Conservation (phyloP, 169 alveolate genomes). For the Cryptosporidium andersoni region DNA sequence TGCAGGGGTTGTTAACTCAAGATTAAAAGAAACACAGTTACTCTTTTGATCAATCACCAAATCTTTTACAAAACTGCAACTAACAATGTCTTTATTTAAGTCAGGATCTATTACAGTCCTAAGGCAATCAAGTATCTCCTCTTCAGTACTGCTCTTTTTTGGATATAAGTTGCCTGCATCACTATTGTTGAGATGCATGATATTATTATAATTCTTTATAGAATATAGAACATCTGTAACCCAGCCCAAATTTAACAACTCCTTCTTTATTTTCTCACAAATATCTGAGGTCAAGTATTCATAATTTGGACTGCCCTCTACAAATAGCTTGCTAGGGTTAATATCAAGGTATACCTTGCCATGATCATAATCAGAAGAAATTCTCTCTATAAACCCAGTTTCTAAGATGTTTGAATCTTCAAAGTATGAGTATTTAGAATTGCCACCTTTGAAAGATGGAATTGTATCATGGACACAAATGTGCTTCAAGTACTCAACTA, state of each 20-base stretch:
- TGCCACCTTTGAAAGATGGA: neutral
- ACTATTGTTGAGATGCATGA: neutral
- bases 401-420: neutral
- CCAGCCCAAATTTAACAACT: conserved; percentile 56
- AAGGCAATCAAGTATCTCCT: conserved; percentile 68
- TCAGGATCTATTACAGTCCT: conserved; percentile 82
- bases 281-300: neutral
- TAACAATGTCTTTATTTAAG: conserved; percentile 80
- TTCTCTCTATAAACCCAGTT: conserved; percentile 5
- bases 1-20: conserved; percentile 84
- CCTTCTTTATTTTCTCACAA: conserved; percentile 20
- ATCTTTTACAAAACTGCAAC: conserved; percentile 79
- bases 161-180: neutral
- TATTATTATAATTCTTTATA: neutral
- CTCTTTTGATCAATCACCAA: conserved; percentile 72
- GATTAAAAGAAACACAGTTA: conserved; percentile 74
- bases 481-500: conserved; percentile 31
- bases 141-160: conserved; percentile 48
- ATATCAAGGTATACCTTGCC: conserved; percentile 5
- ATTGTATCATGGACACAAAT: neutral
- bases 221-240: conserved; percentile 10
- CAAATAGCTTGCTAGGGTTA: neutral
- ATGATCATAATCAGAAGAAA: conserved; percentile 24
- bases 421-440: neutral
- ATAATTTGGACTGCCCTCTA: no score